Evolutionary conservation across 2,329 filamentous ascomycete genomes (phyloP), one percentile per base, ranked within the genome.

Genomic region (Colletotrichum filicis): DNA sequence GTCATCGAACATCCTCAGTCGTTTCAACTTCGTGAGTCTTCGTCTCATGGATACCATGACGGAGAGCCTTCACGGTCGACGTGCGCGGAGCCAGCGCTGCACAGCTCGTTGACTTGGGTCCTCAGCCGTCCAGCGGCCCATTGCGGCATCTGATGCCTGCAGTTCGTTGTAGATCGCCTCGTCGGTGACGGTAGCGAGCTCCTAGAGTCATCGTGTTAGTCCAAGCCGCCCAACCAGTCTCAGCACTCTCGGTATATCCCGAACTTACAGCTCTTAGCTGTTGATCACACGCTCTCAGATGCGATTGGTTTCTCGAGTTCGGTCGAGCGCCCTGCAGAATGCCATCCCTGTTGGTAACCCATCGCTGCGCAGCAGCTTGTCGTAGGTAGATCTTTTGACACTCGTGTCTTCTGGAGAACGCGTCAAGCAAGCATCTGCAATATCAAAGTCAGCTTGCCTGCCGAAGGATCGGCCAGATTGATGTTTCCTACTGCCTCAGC

Each of bases 371-470:
- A 32, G 89, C 90, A 30, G 83, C 84, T 79, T 92, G 91, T 42
- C 90, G 86, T 71, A 90, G 83, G 76, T 89, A 91, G 76, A 92
- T 92, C 83, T 92, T 92, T 76, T 91, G 90, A 32, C 83, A 90
- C 77, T 92, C 89, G 80, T 92, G 91, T 64, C 91, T 85, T 76
- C 91, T 86, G 9, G 90, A 85, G 76, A 87, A 90, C 26, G 90
- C 89, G 76, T 92, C 91, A 53, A 92, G 83, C 61, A 88, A 32
- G 82, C 71, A 92, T 85, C 77, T 90, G 91, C 11, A 19, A 9
- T 16, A 19, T 4, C 6, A 24, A 14, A 22, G 42, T 68, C 4
- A 68, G 71, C 35, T 8, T 8, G 8, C 16, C 4, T 19, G 62
- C 16, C 19, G 19, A 3, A 35, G 6, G 9, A 1, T 28, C 2